Evolutionary conservation across 306 rosid species (phyloP), one percentile per base, ranked within the genome.

Genomic region (Citrullus mucosospermus): DNA sequence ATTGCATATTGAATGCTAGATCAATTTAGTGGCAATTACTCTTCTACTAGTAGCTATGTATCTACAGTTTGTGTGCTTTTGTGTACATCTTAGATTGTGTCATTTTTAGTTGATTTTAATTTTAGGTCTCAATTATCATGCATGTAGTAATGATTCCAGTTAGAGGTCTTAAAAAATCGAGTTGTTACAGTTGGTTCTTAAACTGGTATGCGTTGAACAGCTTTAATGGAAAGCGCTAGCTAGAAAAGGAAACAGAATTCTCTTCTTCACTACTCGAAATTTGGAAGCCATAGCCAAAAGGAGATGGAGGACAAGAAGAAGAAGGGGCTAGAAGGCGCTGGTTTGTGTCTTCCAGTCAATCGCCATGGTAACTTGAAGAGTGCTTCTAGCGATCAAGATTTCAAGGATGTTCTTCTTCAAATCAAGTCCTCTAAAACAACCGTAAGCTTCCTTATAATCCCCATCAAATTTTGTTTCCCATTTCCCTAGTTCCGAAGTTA

Each of bases 381-480:
- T 78, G 97, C 97, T 75, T 83, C 90, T n/a, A 68, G 68, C 30
- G 97, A 94, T 58, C 80, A 90, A 50, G 67, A 79, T 59, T 88
- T 90, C 65, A 81, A 68, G 15, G 53, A 88, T 43, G 61, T 92
- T 85, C 89, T 94, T 82, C 80, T 80, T 18, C 79, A 85, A 76
- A 88, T 94, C 86, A 90, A 90, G 84, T 86, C 96, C 83, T 88
- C 91, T 87, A 92, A 89, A 90, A 80, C 90, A 83, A 90, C 92
- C 16, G 95, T 94, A 84, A 81, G 76, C 57, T 46, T 16, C 48
- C 32, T 3, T 20, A 48, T 51, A 14, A 48, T 12, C 5, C 46
- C 39, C 56, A 7, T 56, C 54, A 11, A 16, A 54, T 20, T 62
- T 34, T 13, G 32, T 48, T 46, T 30, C 80, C 22, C 59, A 6